Evolutionary conservation across 805 yeast genomes (phyloP).

Genomic region (Saccharomycopsis olivae): DNA sequence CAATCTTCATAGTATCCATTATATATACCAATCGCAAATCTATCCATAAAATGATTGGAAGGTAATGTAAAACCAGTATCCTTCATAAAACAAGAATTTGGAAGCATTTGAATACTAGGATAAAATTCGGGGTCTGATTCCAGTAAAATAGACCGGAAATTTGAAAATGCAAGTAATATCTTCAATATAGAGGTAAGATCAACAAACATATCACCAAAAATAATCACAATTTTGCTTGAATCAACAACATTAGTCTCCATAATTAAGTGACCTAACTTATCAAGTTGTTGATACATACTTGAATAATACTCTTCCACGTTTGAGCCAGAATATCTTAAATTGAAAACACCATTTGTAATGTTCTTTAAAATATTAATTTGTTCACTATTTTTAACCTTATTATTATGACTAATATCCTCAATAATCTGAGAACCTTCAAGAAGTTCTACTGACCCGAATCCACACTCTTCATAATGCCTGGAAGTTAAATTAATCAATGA

Average conservation of each 20-base stretch:
- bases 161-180: slow-evolving; percentile 36
- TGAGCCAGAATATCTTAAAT: slow-evolving; percentile 4
- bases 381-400: too few relatives aligned
- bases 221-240: slow-evolving; percentile 37
- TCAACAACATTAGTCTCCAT: slow-evolving; percentile 23
- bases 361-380: background rate
- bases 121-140: slow-evolving; percentile 23
- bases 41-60: slow-evolving; percentile 23
- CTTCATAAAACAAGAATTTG: slow-evolving; percentile 31
- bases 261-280: too few relatives aligned
- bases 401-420: background rate
- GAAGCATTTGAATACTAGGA: slow-evolving; percentile 30
- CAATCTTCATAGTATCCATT: slow-evolving; percentile 38
- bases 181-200: slow-evolving; percentile 36
- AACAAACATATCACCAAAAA: slow-evolving; percentile 37
- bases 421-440: slow-evolving; percentile 1
- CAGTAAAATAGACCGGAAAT: slow-evolving; percentile 31
- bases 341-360: slow-evolving; percentile 7
- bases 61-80: slow-evolving; percentile 25
- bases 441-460: slow-evolving; percentile 31
- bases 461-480: slow-evolving; percentile 36
- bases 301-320: slow-evolving; percentile 21
- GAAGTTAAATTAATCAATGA: too few relatives aligned
- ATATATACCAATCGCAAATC: slow-evolving; percentile 44
- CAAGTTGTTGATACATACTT: slow-evolving; percentile 21